Evolutionary conservation across 352 stramenopile genomes (phyloP).

Genomic region (Pythium periplocum): DNA sequence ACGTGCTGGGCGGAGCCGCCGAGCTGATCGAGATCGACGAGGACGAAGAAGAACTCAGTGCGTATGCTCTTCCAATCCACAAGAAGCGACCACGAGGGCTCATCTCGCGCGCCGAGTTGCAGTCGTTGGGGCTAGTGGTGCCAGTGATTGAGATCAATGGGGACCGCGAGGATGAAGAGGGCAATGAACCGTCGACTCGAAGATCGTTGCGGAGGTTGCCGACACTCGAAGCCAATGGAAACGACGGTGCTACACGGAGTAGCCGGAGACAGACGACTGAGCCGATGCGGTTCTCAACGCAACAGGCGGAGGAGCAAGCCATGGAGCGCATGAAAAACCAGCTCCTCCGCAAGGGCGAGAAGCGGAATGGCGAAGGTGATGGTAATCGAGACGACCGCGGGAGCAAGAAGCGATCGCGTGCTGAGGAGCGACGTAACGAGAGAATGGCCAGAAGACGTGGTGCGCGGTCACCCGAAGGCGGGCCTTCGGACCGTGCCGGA

Average conservation of each 20-base stretch:
- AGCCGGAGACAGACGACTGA: not conserved
- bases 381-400: not conserved
- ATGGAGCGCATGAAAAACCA: not conserved
- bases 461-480: slow-evolving; percentile 31
- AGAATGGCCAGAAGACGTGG: slow-evolving; percentile 40
- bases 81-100: too few relatives aligned
- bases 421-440: slow-evolving; percentile 39
- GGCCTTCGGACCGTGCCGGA: slow-evolving; percentile 5
- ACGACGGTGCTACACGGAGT: not conserved
- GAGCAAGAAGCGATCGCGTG: slow-evolving; percentile 35
- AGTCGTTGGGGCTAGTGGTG: too few relatives aligned
- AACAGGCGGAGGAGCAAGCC: not conserved
- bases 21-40: too few relatives aligned
- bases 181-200: too few relatives aligned
- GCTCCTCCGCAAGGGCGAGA: slow-evolving; percentile 41
- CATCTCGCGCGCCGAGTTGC: too few relatives aligned
- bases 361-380: not conserved
- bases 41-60: too few relatives aligned
- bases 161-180: too few relatives aligned
- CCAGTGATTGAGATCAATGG: too few relatives aligned
- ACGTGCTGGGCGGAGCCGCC: too few relatives aligned
- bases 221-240: not conserved
- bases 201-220: too few relatives aligned
- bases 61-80: too few relatives aligned
- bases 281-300: not conserved